Conservation (phyloP, 177 flowering plant species). For the Vitis hybrid region DNA sequence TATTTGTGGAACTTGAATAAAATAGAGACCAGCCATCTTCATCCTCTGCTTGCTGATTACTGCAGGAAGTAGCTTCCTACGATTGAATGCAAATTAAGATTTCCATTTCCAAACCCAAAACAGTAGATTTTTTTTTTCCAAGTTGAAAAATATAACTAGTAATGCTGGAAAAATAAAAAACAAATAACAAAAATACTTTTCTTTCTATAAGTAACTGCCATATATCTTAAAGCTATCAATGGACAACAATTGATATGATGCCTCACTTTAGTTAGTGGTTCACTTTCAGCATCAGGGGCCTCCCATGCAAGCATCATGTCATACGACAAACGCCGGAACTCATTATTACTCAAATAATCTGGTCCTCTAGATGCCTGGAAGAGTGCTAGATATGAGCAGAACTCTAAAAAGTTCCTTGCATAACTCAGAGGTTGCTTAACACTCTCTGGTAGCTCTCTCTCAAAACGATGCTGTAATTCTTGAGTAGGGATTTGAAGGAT, state of each 20-base stretch:
- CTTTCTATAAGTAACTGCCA: slow-evolving; percentile 2
- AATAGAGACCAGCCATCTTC: slow-evolving; percentile 80
- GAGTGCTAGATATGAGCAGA: slow-evolving; percentile 59
- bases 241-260: slow-evolving; percentile 5
- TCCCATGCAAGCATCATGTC: slow-evolving; percentile 99
- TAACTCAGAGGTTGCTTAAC: slow-evolving; percentile 40
- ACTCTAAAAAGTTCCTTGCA: slow-evolving; percentile 69
- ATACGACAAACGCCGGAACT: slow-evolving; percentile 62
- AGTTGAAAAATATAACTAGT: not conserved
- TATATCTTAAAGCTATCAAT: slow-evolving; percentile 13
- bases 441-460: slow-evolving; percentile 47
- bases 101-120: slow-evolving; percentile 14
- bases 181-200: not conserved
- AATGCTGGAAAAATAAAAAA: not conserved
- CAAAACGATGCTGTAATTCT: slow-evolving; percentile 60
- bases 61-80: slow-evolving; percentile 45
- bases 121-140: not conserved
- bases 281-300: slow-evolving; percentile 40
- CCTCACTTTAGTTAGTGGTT: slow-evolving; percentile 45
- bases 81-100: slow-evolving; percentile 8
- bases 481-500: slow-evolving; percentile 47
- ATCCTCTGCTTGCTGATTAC: slow-evolving; percentile 45
- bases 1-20: slow-evolving; percentile 62
- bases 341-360: slow-evolving; percentile 62
- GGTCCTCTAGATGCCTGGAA: slow-evolving; percentile 28